These are phyloP conservation scores for Diospyros kaki DNA, from an alignment of 148 eudicot genomes.

Conservation along the genomic window DNA sequence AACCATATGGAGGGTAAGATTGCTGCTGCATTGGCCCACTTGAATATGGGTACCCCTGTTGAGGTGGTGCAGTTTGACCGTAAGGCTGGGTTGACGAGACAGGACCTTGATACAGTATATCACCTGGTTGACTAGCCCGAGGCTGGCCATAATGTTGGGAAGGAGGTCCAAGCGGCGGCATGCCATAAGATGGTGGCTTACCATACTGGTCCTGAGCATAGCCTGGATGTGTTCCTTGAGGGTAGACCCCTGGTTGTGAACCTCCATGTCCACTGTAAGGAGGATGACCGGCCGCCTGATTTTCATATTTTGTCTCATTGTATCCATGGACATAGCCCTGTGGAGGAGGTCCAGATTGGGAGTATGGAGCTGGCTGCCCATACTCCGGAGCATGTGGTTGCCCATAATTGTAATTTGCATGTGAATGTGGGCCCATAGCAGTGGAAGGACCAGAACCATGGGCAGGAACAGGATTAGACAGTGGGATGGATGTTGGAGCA, in stretches of 20 bases:
- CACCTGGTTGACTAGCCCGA: constrained; percentile 59
- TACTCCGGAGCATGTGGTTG: constrained; percentile 12
- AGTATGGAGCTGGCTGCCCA: constrained; percentile 51
- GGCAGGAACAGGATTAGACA: constrained; percentile 24
- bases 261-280: constrained; percentile 52
- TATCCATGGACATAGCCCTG: constrained; percentile 67
- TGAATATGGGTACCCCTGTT: constrained; percentile 59
- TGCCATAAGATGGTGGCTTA: constrained; percentile 52
- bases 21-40: constrained; percentile 41
- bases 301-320: constrained; percentile 51
- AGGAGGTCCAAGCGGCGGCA: constrained; percentile 52
- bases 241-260: constrained; percentile 42
- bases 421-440: constrained; percentile 22
- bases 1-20: constrained; percentile 44
- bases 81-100: constrained; percentile 45
- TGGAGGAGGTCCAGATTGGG: constrained; percentile 43
- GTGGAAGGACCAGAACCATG: too few species aligned
- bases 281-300: constrained; percentile 45
- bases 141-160: constrained; percentile 64
- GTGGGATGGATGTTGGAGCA: constrained; percentile 30
- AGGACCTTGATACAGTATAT: constrained; percentile 60
- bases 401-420: constrained; percentile 61
- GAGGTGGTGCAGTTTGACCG: constrained; percentile 49
- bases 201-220: constrained; percentile 58
- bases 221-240: constrained; percentile 29